A percentile compares a stretch with the other conserved stretches of the same genome.
Conservation (phyloP, 352 stramenopile genomes). For the Globisporangium spiculum region DNA sequence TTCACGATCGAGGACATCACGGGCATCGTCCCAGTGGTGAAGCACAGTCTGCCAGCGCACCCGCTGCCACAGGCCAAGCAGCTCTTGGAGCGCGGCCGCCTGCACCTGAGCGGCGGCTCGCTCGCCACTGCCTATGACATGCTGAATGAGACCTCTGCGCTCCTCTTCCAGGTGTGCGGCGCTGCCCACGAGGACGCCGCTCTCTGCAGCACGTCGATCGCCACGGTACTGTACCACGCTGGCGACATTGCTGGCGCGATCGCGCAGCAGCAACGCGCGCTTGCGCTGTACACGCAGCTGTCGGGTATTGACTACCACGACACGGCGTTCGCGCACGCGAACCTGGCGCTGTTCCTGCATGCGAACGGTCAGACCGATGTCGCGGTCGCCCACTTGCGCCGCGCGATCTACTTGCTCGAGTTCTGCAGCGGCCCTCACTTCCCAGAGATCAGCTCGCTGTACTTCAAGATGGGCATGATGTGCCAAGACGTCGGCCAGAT, state of each 20-base stretch:
- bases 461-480: slow-evolving; percentile 94
- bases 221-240: slow-evolving; percentile 91
- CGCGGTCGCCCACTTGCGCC: slow-evolving; percentile 87
- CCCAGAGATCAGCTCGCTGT: slow-evolving; percentile 87
- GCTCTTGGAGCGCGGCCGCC: slow-evolving; percentile 85
- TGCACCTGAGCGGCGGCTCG: slow-evolving; percentile 72
- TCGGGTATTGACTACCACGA: slow-evolving; percentile 92
- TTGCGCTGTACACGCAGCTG: slow-evolving; percentile 92
- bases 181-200: slow-evolving; percentile 91
- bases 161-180: slow-evolving; percentile 94
- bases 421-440: slow-evolving; percentile 89
- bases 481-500: slow-evolving; percentile 91
- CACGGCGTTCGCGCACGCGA: slow-evolving; percentile 88
- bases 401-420: slow-evolving; percentile 93
- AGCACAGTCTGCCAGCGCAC: slow-evolving; percentile 84
- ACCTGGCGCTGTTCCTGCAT: slow-evolving; percentile 91
- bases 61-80: slow-evolving; percentile 77
- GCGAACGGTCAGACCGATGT: slow-evolving; percentile 80
- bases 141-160: slow-evolving; percentile 86
- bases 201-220: slow-evolving; percentile 90
- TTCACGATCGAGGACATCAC: slow-evolving; percentile 91
- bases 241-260: slow-evolving; percentile 88
- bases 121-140: slow-evolving; percentile 82
- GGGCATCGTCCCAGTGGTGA: slow-evolving; percentile 93
- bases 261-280: slow-evolving; percentile 84